A percentile compares a stretch with the other conserved stretches of the same genome.
Evolutionary conservation across 805 yeast species (phyloP).

Genomic region (Saccharomycopsis oosterbeekiorum): DNA sequence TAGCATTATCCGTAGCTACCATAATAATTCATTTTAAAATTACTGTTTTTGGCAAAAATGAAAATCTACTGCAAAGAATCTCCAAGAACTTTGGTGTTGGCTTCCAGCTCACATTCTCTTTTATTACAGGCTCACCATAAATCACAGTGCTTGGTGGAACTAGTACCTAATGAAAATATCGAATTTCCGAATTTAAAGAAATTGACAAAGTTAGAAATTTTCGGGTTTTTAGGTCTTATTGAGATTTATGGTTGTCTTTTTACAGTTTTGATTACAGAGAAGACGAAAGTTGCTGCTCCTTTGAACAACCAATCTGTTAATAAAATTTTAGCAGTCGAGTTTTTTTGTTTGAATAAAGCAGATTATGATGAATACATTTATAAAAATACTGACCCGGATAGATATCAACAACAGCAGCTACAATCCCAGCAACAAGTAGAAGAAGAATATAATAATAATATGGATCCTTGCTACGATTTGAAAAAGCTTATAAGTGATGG

Average conservation of each 20-base stretch:
- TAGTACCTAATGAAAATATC: conserved; percentile 32
- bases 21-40: no score
- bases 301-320: conserved; percentile 70
- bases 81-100: conserved; percentile 34
- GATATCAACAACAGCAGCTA: neutral
- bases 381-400: neutral
- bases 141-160: conserved; percentile 39
- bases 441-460: conserved; percentile 26
- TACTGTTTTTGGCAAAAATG: conserved; percentile 22
- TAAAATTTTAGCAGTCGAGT: conserved; percentile 77
- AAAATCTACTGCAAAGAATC: conserved; percentile 28
- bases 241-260: conserved; percentile 58
- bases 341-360: conserved; percentile 58
- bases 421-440: neutral
- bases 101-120: conserved; percentile 35
- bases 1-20: no score
- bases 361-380: conserved; percentile 52
- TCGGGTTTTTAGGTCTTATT: conserved; percentile 76
- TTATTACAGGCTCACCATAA: conserved; percentile 31
- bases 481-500: conserved; percentile 75
- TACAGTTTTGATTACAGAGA: conserved; percentile 70
- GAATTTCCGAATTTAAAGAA: conserved; percentile 30
- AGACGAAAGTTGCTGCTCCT: conserved; percentile 73
- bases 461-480: conserved; percentile 78
- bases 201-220: conserved; percentile 36